These are phyloP conservation scores for Plasmodium inui DNA, from an alignment of 169 alveolate genomes.

Conservation along the genomic window DNA sequence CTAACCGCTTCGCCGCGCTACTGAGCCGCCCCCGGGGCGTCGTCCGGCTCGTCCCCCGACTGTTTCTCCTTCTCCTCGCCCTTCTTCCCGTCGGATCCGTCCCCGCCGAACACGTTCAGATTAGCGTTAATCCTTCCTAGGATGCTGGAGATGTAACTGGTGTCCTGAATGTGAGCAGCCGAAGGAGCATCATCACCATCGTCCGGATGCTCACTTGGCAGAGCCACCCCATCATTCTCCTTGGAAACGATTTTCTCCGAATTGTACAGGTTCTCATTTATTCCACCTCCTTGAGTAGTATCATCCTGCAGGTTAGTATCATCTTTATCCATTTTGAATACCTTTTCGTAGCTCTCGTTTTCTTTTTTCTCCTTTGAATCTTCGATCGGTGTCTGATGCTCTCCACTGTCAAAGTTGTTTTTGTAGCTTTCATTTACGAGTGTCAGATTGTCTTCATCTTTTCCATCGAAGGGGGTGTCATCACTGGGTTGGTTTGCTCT, in stretches of 20 bases:
- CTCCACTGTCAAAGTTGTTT: conserved; percentile 29
- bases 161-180: conserved; percentile 12
- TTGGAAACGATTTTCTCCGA: background rate
- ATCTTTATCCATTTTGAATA: conserved; percentile 46
- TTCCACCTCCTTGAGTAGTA: background rate
- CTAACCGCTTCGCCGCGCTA: background rate
- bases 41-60: background rate
- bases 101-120: conserved; percentile 1
- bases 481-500: background rate
- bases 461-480: background rate
- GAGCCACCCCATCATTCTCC: background rate
- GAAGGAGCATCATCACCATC: background rate
- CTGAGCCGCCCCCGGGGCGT: background rate
- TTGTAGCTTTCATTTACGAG: conserved; percentile 51
- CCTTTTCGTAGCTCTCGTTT: conserved; percentile 72
- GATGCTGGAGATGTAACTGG: conserved; percentile 38
- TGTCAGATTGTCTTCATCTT: conserved; percentile 26
- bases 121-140: background rate
- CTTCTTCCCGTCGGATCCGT: background rate
- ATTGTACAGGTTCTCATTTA: conserved; percentile 11
- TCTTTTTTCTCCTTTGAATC: conserved; percentile 39
- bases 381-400: background rate
- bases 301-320: conserved; percentile 8
- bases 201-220: background rate
- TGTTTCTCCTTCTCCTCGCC: background rate